Evolutionary conservation across 106 monocot species (phyloP).

Genomic region (Dendrobium officinale): DNA sequence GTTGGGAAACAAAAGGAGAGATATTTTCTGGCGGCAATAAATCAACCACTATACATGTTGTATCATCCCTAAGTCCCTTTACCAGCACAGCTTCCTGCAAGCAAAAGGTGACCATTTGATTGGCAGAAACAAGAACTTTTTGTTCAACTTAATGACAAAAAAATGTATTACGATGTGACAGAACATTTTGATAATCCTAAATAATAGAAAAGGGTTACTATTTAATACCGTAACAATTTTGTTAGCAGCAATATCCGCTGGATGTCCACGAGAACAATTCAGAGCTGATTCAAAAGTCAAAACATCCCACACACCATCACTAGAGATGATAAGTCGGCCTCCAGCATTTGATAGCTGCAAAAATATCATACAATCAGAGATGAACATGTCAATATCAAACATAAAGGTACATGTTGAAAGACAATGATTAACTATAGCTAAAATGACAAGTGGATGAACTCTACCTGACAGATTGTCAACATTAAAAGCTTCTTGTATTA

Average conservation of each 20-base stretch:
- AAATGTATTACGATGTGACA: too few species aligned
- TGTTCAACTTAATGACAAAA: neutral
- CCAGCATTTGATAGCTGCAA: conserved; percentile 72
- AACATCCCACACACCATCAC: conserved; percentile 96
- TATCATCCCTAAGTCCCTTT: conserved; percentile 76
- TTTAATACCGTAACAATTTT: conserved; percentile 66
- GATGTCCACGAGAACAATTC: conserved; percentile 59
- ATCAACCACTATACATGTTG: conserved; percentile 86
- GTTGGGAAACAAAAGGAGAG: conserved; percentile 25
- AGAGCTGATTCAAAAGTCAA: conserved; percentile 49
- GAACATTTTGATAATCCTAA: too few species aligned
- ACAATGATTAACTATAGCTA: neutral
- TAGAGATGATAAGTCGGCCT: conserved; percentile 76
- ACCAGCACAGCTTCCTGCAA: conserved; percentile 63
- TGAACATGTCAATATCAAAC: neutral
- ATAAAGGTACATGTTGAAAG: neutral
- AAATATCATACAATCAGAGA: neutral
- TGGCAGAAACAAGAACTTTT: neutral
- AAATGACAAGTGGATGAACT: too few species aligned
- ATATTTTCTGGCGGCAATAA: conserved; percentile 75
- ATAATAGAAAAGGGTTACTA: neutral
- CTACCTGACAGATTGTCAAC: too few species aligned
- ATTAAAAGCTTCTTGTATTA: neutral
- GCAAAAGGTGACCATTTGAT: neutral
- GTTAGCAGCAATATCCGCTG: conserved; percentile 52